These are phyloP conservation scores for Didymellaceae sp. DNA, from an alignment of 2,329 filamentous ascomycete genomes.

Conservation along the genomic window DNA sequence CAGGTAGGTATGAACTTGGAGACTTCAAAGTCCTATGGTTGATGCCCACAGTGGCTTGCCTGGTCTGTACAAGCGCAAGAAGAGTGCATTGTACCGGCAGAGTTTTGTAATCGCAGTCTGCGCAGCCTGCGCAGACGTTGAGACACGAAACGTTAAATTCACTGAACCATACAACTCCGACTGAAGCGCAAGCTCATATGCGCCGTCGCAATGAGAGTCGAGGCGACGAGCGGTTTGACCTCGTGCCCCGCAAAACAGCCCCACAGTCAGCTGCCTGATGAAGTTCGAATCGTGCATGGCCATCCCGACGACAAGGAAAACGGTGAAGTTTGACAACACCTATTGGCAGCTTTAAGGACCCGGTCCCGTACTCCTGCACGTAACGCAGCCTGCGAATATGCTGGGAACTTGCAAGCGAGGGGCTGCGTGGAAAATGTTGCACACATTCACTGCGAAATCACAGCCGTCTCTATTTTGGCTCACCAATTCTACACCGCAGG, in stretches of 20 bases:
- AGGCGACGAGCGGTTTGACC: background rate
- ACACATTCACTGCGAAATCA: too few species aligned
- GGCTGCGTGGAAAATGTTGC: too few species aligned
- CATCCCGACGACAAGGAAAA: slow-evolving; percentile 1
- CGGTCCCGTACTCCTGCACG: background rate
- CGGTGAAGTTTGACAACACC: slow-evolving; percentile 4
- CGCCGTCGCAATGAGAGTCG: background rate
- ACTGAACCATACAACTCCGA: background rate
- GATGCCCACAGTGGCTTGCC: too few species aligned
- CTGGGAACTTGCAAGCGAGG: background rate
- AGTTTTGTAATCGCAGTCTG: too few species aligned
- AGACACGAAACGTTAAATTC: too few species aligned
- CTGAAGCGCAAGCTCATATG: background rate
- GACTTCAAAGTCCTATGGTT: too few species aligned
- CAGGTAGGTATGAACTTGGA: background rate
- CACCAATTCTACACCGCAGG: background rate
- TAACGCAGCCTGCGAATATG: background rate
- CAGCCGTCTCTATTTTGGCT: too few species aligned
- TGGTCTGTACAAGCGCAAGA: too few species aligned
- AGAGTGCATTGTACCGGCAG: too few species aligned
- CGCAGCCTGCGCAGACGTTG: too few species aligned
- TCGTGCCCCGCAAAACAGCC: background rate
- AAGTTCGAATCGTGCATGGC: background rate
- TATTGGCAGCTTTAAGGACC: background rate
- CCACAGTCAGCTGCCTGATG: slow-evolving; percentile 1